These are phyloP conservation scores for Gossypium davidsonii DNA, from an alignment of 441 rosid species.

Conservation along the genomic window DNA sequence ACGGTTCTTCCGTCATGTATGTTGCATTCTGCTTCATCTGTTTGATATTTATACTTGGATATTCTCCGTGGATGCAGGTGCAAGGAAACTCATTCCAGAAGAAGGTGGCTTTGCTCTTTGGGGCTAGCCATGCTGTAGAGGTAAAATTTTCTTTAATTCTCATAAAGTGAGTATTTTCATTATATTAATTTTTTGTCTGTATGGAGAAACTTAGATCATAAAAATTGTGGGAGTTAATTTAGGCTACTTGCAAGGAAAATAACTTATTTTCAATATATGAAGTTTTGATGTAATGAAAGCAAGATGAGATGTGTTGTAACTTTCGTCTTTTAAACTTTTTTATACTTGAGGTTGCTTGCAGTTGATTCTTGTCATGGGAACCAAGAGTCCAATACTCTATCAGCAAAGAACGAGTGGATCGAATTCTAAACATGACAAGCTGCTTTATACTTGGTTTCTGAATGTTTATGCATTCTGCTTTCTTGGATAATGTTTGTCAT, in stretches of 20 bases:
- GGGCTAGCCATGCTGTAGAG: constrained; percentile 64
- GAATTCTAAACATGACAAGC: neutral
- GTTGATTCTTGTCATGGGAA: neutral
- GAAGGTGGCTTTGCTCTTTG: constrained; percentile 78
- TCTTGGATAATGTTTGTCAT: neutral
- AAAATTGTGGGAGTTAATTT: neutral
- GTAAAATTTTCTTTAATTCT: constrained; percentile 36
- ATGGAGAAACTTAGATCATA: constrained; percentile 1
- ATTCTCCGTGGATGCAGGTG: constrained; percentile 38
- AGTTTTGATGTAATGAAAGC: constrained; percentile 4
- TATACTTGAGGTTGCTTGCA: neutral
- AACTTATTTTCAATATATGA: neutral
- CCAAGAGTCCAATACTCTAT: neutral
- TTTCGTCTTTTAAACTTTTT: neutral
- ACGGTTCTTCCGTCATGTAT: neutral
- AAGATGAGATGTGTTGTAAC: neutral
- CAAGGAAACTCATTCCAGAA: constrained; percentile 98
- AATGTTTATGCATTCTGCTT: neutral
- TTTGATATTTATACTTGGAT: constrained; percentile 2
- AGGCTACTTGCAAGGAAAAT: constrained; percentile 1
- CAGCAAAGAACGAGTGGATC: neutral
- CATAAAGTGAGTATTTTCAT: neutral
- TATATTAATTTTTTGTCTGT: neutral
- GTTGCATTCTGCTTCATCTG: constrained; percentile 6
- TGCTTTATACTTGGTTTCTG: neutral